A percentile compares a stretch with the other conserved stretches of the same genome.
These are phyloP conservation scores for Candida vaughaniae DNA, from an alignment of 805 yeast species.

Conservation along the genomic window DNA sequence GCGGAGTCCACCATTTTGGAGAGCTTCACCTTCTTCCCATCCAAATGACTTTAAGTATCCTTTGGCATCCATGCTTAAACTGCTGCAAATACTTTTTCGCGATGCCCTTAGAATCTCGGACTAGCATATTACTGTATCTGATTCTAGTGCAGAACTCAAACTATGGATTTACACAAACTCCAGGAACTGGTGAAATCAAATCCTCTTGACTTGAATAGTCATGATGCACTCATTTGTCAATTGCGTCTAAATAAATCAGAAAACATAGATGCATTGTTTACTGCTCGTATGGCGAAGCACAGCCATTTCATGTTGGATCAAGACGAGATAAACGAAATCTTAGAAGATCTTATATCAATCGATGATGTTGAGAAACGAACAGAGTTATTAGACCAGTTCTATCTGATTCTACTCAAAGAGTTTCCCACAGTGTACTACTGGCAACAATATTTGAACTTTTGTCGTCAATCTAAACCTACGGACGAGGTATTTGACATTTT, in stretches of 20 bases:
- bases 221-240: slow-evolving; percentile 17
- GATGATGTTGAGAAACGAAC: slow-evolving; percentile 9
- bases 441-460: slow-evolving; percentile 19
- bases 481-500: slow-evolving; percentile 13
- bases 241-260: slow-evolving; percentile 8
- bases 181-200: slow-evolving; percentile 7
- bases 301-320: slow-evolving; percentile 10
- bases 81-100: not conserved
- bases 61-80: slow-evolving; percentile 62
- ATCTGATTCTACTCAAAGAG: slow-evolving; percentile 15
- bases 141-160: not conserved
- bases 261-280: not conserved
- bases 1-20: slow-evolving; percentile 73
- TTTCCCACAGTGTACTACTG: slow-evolving; percentile 23
- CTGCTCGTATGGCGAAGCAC: slow-evolving; percentile 5
- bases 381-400: slow-evolving; percentile 14
- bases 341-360: slow-evolving; percentile 18
- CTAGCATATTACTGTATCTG: not conserved
- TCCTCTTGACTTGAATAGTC: slow-evolving; percentile 12
- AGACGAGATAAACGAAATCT: slow-evolving; percentile 17
- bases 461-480: slow-evolving; percentile 1
- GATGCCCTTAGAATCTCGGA: slow-evolving; percentile 4
- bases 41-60: slow-evolving; percentile 76
- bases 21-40: slow-evolving; percentile 90
- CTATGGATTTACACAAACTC: no score